Evolutionary conservation across 805 yeast species (phyloP), one percentile per base, ranked within the genome.

Genomic region (Kregervanrija fluxuum): DNA sequence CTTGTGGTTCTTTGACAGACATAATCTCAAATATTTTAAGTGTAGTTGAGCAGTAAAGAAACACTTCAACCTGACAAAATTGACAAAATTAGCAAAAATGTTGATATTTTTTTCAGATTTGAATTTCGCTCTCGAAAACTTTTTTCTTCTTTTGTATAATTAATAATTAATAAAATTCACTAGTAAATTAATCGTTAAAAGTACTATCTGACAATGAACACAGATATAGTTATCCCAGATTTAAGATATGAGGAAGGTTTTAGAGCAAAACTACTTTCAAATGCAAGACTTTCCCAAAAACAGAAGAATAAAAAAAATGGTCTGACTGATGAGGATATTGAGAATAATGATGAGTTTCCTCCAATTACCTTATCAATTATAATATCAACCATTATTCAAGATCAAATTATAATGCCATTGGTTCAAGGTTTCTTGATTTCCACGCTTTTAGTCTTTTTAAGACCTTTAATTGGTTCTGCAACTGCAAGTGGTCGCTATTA

Each of bases 161-260:
- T 22, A 22, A 22, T 8, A 22, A 34, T 11, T 12, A 6, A 34
- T 11, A 11, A 12, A 22, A 15, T 16, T 16, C 12, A 8, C n/a
- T 36, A 11, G n/a, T 8, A 10, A 36, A 22, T 22, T 22, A 2
- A 22, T 22, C 5, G 28, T 22, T 22, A 22, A 22, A 22, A 5
- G 2, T 5, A 22, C 8, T 22, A 22, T 2, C 6, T 22, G 28
- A 33, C 14, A 22, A 41, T 44, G 44, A 3, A 41, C 8, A 10
- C 32, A 1, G 42, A 30, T 12, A 38, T 58, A 3, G 46, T 44
- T 1, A 65, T 74, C 3, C 90, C 90, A 1, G 91, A 84, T 53
- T 62, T 83, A 17, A 67, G 91, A 38, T 82, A 81, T 53, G 86
- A 81, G 54, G 73, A 79, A 45, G 66, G 84, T 2, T 83, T 83